A percentile compares a stretch with the other conserved stretches of the same genome.
Conservation (phyloP, 306 rosid genomes). For the Quercus gilva region DNA sequence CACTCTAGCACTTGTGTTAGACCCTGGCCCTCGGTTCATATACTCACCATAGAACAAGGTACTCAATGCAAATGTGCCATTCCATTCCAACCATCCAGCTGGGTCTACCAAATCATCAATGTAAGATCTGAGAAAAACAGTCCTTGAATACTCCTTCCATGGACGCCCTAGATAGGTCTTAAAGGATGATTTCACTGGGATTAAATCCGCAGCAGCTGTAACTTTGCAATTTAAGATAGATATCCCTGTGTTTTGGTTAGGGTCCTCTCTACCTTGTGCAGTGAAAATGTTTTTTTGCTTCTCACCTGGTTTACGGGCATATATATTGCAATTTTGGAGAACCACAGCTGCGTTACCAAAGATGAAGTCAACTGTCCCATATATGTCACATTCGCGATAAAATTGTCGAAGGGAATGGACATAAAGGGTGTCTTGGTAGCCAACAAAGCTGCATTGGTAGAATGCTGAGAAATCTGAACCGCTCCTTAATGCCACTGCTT, state of each 20-base stretch:
- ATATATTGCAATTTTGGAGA: slow-evolving; percentile 72
- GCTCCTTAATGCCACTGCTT: slow-evolving; percentile 77
- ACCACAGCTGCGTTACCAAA: slow-evolving; percentile 84
- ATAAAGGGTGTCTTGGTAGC: slow-evolving; percentile 91
- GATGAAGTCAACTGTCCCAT: slow-evolving; percentile 82
- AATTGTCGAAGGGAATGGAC: slow-evolving; percentile 88
- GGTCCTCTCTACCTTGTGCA: slow-evolving; percentile 86
- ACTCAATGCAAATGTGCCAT: slow-evolving; percentile 60
- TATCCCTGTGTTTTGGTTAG: slow-evolving; percentile 83
- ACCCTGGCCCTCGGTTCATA: slow-evolving; percentile 62
- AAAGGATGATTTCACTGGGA: slow-evolving; percentile 46
- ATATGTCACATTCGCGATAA: slow-evolving; percentile 79
- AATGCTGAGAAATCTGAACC: slow-evolving; percentile 76
- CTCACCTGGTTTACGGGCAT: slow-evolving; percentile 59
- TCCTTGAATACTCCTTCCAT: slow-evolving; percentile 75
- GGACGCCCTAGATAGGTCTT: slow-evolving; percentile 72
- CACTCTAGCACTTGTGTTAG: slow-evolving; percentile 56
- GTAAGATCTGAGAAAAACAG: slow-evolving; percentile 48
- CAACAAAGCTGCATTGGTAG: slow-evolving; percentile 80
- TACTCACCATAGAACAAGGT: slow-evolving; percentile 84
- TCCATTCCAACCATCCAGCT: slow-evolving; percentile 80
- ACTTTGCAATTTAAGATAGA: slow-evolving; percentile 61
- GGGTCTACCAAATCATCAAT: slow-evolving; percentile 64
- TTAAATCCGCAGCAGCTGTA: slow-evolving; percentile 60
- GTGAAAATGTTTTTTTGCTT: slow-evolving; percentile 77